Percentiles rank a stretch among this genome's conserved stretches.
These are phyloP conservation scores for Claviceps sp. DNA, from an alignment of 2,329 filamentous ascomycete genomes.

Conservation along the genomic window DNA sequence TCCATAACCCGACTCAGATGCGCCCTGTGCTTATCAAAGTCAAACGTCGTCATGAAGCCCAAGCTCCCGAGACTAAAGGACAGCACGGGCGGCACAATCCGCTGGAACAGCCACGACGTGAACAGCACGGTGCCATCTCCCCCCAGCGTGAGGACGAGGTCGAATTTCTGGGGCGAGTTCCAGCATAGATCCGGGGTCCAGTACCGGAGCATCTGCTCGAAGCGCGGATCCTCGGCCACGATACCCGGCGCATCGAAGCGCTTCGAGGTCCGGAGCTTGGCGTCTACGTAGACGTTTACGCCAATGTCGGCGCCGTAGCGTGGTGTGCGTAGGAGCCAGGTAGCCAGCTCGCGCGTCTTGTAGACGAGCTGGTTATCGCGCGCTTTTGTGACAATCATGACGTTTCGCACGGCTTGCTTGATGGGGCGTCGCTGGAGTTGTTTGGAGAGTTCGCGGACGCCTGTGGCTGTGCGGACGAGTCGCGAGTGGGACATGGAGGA, in stretches of 20 bases:
- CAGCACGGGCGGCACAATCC: slow-evolving; percentile 71
- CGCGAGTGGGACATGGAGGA: slow-evolving; percentile 77
- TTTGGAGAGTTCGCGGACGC: slow-evolving; percentile 88
- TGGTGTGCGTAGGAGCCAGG: slow-evolving; percentile 79
- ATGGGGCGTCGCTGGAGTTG: slow-evolving; percentile 87
- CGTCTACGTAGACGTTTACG: slow-evolving; percentile 96
- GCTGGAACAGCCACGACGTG: slow-evolving; percentile 85
- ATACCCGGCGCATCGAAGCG: slow-evolving; percentile 71
- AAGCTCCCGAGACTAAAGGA: slow-evolving; percentile 76
- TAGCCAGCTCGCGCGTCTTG: slow-evolving; percentile 73
- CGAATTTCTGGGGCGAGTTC: slow-evolving; percentile 86
- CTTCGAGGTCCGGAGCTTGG: slow-evolving; percentile 77
- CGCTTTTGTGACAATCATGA: slow-evolving; percentile 98
- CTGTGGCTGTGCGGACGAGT: slow-evolving; percentile 86
- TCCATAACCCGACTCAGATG: slow-evolving; percentile 86
- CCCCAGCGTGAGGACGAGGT: slow-evolving; percentile 78
- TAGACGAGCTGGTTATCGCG: slow-evolving; percentile 87
- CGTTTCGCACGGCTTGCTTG: slow-evolving; percentile 77
- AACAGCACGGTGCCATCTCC: slow-evolving; percentile 80
- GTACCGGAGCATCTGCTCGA: slow-evolving; percentile 75
- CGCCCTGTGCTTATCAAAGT: slow-evolving; percentile 76
- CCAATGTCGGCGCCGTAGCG: slow-evolving; percentile 83
- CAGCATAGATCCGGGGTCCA: slow-evolving; percentile 97
- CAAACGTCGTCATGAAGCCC: slow-evolving; percentile 79
- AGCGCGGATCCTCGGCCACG: slow-evolving; percentile 59